Evolutionary conservation across 2,329 filamentous ascomycete species (phyloP), one percentile per base, ranked within the genome.

Genomic region (Fusarium subtropicale): DNA sequence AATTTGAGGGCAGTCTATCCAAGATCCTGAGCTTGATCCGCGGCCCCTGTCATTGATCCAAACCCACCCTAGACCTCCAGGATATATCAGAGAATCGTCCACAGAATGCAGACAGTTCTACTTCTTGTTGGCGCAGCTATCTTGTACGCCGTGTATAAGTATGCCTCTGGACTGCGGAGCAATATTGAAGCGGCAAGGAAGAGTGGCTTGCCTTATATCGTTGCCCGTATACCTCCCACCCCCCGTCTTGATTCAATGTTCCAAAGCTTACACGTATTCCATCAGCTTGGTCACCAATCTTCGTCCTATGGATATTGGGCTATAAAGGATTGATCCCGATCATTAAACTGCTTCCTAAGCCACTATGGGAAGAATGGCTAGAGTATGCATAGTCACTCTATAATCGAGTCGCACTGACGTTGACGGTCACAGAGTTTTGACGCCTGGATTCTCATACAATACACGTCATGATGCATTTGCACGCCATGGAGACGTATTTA

Each of bases 401-500:
- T 33, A 28, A 26, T 59, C 20, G 24, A 38, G 10, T 31, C 31
- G 38, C 58, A 69, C 55, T 74, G 52, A 51, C 34, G 9, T 30
- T 16, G 44, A 44, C 38, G 13, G 28, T 18, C 18, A 33, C 10
- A 88, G 87, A 44, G 79, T 86, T 68, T 74, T 91, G 68, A 75
- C 81, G n/a, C 85, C 85, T 3, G 87, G 92, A 71, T 91, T 88
- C 84, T 76, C 82, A 10, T 91, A 87, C 79, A 76, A 77, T n/a
- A 76, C 82, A 15, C 84, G 86, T 30, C 86, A 89, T 71, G 81
- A 83, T 22, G 82, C 86, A 18, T 93, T 90, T 74, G 80, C 85
- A 30, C 81, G 84, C 18, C 74, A 88, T 12, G 89, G 88, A 44
- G 90, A 93, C 69, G 83, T 86, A 15, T 90, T 92, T 71, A 70